These are phyloP conservation scores for Penicillium arizonense DNA, from an alignment of 495 filamentous ascomycete species.

Conservation along the genomic window DNA sequence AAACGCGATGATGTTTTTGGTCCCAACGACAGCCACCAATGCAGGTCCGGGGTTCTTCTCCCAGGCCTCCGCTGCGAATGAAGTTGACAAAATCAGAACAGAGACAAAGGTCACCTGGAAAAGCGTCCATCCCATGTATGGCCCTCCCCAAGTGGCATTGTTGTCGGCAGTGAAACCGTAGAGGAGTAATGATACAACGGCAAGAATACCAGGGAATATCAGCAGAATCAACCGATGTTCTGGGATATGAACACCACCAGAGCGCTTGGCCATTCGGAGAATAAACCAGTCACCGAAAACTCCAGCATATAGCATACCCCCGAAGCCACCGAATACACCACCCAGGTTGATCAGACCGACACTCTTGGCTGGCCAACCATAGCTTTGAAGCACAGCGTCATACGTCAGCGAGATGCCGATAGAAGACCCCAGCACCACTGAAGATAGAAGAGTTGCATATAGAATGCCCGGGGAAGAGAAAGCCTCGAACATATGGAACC, in stretches of 20 bases:
- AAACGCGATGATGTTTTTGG: slow-evolving; percentile 39
- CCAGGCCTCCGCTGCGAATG: slow-evolving; percentile 38
- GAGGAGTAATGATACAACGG: slow-evolving; percentile 24
- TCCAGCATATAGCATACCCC: slow-evolving; percentile 37
- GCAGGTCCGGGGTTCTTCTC: slow-evolving; percentile 41
- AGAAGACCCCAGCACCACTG: slow-evolving; percentile 31
- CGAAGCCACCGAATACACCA: slow-evolving; percentile 33
- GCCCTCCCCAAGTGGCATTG: slow-evolving; percentile 30
- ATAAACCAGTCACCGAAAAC: slow-evolving; percentile 32
- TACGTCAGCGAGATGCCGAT: slow-evolving; percentile 38
- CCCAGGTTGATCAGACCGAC: slow-evolving; percentile 38
- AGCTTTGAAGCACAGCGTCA: slow-evolving; percentile 32
- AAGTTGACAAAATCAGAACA: slow-evolving; percentile 33
- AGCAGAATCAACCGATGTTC: slow-evolving; percentile 37
- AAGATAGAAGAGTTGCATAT: slow-evolving; percentile 31
- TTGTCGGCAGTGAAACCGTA: slow-evolving; percentile 36
- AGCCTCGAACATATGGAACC: slow-evolving; percentile 32
- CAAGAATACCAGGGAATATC: slow-evolving; percentile 32
- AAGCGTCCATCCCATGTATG: slow-evolving; percentile 40
- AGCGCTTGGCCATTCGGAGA: slow-evolving; percentile 30
- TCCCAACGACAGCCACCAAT: slow-evolving; percentile 37
- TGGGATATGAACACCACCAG: slow-evolving; percentile 30
- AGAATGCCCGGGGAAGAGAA: slow-evolving; percentile 38
- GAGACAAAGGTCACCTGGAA: slow-evolving; percentile 35
- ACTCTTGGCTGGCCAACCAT: slow-evolving; percentile 28